Evolutionary conservation across 73 alveolate species (phyloP), one percentile per base, ranked within the genome.

Genomic region (Halteria grandinella): DNA sequence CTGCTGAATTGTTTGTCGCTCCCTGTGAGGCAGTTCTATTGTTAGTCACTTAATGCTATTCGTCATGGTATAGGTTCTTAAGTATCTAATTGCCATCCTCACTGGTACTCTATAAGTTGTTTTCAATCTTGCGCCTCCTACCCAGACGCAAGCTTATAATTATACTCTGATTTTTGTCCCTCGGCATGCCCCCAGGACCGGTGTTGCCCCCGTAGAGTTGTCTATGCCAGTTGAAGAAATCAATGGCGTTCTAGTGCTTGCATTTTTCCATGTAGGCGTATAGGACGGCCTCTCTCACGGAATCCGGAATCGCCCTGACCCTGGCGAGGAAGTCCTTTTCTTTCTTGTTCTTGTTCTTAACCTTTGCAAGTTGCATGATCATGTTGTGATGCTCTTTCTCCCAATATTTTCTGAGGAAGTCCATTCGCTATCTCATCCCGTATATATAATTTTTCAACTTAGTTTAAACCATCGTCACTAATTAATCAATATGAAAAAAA

Each of bases 101-200:
- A 1, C 60, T 60, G 25, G 37, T 60, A 23, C 43, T 24, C 17
- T 25, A 60, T 29, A 60, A 25, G 31, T 40, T 15, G 1, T 18
- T 10, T 7, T 60, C 77, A 5, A 43, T 36, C 24, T 44, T 7
- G 29, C 43, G 37, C 3, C 37, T 60, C 15, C 77, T 60, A 1
- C 77, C 77, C 59, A 60, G n/a, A 14, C 77, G 37, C 17, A 60
- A 25, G 43, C 77, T 60, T 59, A 60, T 60, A 37, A 59, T 59
- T 24, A 60, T 40, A 24, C 24, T 24, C 29, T 60, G 77, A 7
- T 60, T 59, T 60, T 60, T 60, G 27, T n/a, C n/a, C n/a, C n/a
- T n/a, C n/a, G n/a, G n/a, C n/a, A n/a, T n/a, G n/a, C n/a, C n/a
- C n/a, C n/a, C n/a, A n/a, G n/a, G n/a, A n/a, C 34, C 58, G 17